Percentiles rank a stretch among this genome's conserved stretches.
phyloP scores from a whole-genome alignment of 768 basidiomycete genomes.

The Naganishia friedmannii region DNA sequence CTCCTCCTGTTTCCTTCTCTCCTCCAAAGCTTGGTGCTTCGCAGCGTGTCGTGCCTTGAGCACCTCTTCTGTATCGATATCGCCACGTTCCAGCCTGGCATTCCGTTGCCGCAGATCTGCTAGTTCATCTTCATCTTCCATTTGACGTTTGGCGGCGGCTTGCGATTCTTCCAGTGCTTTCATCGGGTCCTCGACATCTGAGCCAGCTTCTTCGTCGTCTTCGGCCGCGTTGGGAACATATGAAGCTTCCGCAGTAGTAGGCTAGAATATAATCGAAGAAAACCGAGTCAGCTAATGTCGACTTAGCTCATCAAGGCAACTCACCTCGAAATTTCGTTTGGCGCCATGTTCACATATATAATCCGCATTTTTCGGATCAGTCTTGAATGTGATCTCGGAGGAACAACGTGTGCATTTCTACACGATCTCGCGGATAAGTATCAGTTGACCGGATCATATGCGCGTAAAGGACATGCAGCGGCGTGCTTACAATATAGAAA shows the following conservation, averaged over 20 bases:
- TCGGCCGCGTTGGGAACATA: slow-evolving; percentile 49
- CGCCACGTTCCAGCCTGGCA: slow-evolving; percentile 68
- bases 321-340: slow-evolving; percentile 84
- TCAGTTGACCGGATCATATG: slow-evolving; percentile 34
- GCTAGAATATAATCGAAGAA: neutral
- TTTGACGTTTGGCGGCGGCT: slow-evolving; percentile 87
- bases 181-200: slow-evolving; percentile 74
- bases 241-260: slow-evolving; percentile 31
- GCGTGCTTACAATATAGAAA: slow-evolving; percentile 48
- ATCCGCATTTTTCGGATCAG: slow-evolving; percentile 72
- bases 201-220: slow-evolving; percentile 51
- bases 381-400: slow-evolving; percentile 99
- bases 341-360: slow-evolving; percentile 84
- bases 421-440: neutral
- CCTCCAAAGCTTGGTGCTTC: slow-evolving; percentile 66
- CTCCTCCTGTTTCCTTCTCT: slow-evolving; percentile 63
- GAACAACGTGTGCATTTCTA: slow-evolving; percentile 82
- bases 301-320: slow-evolving; percentile 18
- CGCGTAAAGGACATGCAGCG: neutral
- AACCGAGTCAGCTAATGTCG: neutral
- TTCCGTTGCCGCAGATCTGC: slow-evolving; percentile 71
- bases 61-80: slow-evolving; percentile 67
- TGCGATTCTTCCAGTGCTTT: slow-evolving; percentile 90
- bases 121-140: slow-evolving; percentile 94
- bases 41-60: slow-evolving; percentile 54